Percentiles rank a stretch among this genome's conserved stretches.
Evolutionary conservation across 2,329 filamentous ascomycete genomes (phyloP).

Genomic region (Bertia moriformis): DNA sequence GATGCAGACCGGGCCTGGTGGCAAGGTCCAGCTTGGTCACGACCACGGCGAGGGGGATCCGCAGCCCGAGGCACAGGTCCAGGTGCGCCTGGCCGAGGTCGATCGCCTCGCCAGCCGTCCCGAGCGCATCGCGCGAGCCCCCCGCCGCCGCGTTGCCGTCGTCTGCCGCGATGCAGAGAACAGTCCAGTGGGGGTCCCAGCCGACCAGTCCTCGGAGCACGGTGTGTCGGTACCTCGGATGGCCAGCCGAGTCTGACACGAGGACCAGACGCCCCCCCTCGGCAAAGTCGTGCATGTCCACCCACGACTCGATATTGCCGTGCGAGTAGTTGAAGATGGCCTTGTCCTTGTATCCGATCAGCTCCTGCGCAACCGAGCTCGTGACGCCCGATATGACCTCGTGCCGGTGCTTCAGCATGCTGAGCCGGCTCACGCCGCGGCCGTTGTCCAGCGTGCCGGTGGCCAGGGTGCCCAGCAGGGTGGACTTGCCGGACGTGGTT

Average conservation of each 20-base stretch:
- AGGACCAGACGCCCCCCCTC: constrained; percentile 67
- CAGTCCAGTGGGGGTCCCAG: constrained; percentile 88
- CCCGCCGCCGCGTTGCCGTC: constrained; percentile 41
- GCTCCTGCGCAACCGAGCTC: constrained; percentile 84
- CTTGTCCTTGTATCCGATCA: constrained; percentile 63
- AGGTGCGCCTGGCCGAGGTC: constrained; percentile 70
- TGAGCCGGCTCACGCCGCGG: constrained; percentile 74
- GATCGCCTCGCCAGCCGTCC: constrained; percentile 36
- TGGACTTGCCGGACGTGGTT: constrained; percentile 85
- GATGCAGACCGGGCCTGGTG: constrained; percentile 55
- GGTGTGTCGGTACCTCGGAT: constrained; percentile 77
- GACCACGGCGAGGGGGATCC: constrained; percentile 63
- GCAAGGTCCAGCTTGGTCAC: constrained; percentile 87
- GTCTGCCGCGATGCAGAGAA: constrained; percentile 76
- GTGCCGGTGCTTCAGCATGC: constrained; percentile 80
- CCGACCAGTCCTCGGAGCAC: constrained; percentile 81
- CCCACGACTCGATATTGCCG: constrained; percentile 80
- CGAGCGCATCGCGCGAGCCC: constrained; percentile 33
- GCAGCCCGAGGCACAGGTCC: constrained; percentile 68
- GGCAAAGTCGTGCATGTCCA: constrained; percentile 75
- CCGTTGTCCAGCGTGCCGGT: constrained; percentile 85
- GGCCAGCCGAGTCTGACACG: constrained; percentile 81
- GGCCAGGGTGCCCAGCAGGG: constrained; percentile 72
- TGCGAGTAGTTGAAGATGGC: constrained; percentile 70
- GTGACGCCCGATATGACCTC: constrained; percentile 86